phyloP scores from a whole-genome alignment of 495 filamentous ascomycete species.

The Trichoderma reesei region DNA sequence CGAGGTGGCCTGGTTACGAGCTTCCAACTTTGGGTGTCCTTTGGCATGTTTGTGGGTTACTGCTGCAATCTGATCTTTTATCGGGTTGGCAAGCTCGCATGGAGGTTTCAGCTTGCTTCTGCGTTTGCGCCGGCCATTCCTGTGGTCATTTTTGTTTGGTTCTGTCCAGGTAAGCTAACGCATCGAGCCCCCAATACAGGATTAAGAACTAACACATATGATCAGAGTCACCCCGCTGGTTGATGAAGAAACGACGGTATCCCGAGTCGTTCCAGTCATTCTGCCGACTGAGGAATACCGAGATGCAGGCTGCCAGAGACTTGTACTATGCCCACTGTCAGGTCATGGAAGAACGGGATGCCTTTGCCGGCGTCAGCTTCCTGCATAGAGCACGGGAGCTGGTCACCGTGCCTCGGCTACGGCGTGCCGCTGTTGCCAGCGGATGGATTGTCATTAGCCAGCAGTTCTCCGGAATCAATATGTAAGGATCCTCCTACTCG shows the following conservation, averaged over 20 bases:
- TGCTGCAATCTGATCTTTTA: constrained; percentile 35
- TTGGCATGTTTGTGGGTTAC: constrained; percentile 18
- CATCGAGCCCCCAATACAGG: not conserved
- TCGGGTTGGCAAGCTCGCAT: constrained; percentile 14
- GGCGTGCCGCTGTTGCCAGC: constrained; percentile 42
- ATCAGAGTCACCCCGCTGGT: constrained; percentile 54
- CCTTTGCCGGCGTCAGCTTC: constrained; percentile 27
- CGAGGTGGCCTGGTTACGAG: constrained; percentile 42
- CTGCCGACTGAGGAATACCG: constrained; percentile 47
- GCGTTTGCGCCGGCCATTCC: constrained; percentile 17
- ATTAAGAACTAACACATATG: constrained; percentile 21
- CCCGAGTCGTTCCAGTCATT: constrained; percentile 45
- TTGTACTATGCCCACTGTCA: constrained; percentile 48
- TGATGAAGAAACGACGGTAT: constrained; percentile 46
- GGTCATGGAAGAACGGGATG: constrained; percentile 37
- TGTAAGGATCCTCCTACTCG: constrained; percentile 11
- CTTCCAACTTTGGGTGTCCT: constrained; percentile 32
- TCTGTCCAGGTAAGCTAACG: constrained; percentile 13
- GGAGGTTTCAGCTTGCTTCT: constrained; percentile 17
- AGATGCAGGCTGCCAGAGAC: constrained; percentile 51
- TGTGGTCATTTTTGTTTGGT: constrained; percentile 15
- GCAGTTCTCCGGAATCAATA: constrained; percentile 45
- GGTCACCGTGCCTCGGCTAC: constrained; percentile 44
- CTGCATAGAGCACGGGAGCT: constrained; percentile 41
- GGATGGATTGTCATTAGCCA: constrained; percentile 45